Evolutionary conservation across 331 rosid species (phyloP).

Genomic region (Rhamnella rubrinervis): DNA sequence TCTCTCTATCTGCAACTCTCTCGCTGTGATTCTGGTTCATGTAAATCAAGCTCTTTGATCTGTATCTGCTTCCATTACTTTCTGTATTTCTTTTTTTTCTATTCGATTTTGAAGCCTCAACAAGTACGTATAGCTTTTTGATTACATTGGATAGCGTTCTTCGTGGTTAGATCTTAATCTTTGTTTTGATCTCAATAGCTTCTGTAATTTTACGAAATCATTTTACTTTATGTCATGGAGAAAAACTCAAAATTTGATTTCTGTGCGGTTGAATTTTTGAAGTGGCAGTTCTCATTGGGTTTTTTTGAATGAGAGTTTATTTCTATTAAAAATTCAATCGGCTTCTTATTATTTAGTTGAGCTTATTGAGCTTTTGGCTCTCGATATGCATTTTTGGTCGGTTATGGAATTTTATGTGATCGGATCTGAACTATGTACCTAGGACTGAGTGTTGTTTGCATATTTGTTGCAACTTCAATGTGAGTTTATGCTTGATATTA

Average conservation of each 20-base stretch:
- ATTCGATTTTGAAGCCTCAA: background rate
- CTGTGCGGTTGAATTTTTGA: background rate
- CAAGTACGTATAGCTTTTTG: background rate
- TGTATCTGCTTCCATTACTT: conserved; percentile 7
- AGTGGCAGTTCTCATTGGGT: background rate
- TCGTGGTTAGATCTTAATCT: conserved; percentile 29
- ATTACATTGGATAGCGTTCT: conserved; percentile 11
- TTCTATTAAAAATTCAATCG: background rate
- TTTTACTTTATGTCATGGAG: background rate
- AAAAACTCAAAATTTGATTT: background rate
- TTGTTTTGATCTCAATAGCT: conserved; percentile 6
- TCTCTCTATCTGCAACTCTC: conserved; percentile 26
- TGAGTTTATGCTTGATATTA: conserved; percentile 15
- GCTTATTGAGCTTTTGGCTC: background rate
- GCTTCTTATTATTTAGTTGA: background rate
- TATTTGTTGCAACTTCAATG: background rate
- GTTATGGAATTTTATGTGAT: conserved; percentile 24
- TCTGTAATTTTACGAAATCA: conserved; percentile 2
- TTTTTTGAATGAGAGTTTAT: background rate
- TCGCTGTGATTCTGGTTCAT: conserved; percentile 39
- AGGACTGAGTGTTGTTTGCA: background rate
- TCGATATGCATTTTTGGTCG: conserved; percentile 9
- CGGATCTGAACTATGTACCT: conserved; percentile 52
- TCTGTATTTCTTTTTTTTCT: background rate
- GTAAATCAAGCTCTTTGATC: conserved; percentile 32